A percentile compares a stretch with the other conserved stretches of the same genome.
phyloP scores from a whole-genome alignment of 495 filamentous ascomycete species.

The Emericellopsis terricola region DNA sequence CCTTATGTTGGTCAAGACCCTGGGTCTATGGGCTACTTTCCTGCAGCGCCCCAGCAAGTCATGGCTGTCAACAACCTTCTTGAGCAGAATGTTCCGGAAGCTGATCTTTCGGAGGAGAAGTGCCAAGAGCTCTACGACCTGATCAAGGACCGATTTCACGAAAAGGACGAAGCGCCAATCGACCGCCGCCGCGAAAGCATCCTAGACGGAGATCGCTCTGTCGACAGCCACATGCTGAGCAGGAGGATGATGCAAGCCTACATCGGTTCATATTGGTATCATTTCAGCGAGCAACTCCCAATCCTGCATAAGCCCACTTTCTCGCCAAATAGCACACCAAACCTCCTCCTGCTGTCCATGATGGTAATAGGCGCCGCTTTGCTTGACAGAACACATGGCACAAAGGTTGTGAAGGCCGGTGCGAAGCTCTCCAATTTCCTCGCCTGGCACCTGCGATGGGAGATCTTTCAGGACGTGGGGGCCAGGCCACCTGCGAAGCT shows the following conservation, averaged over 20 bases:
- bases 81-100: slow-evolving; percentile 65
- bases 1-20: slow-evolving; percentile 29
- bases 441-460: slow-evolving; percentile 82
- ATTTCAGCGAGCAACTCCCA: slow-evolving; percentile 87
- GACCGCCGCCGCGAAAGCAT: slow-evolving; percentile 61
- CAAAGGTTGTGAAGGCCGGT: slow-evolving; percentile 50
- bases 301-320: slow-evolving; percentile 93
- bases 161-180: slow-evolving; percentile 56
- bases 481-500: slow-evolving; percentile 89
- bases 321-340: slow-evolving; percentile 67
- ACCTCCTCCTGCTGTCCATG: slow-evolving; percentile 74
- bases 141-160: slow-evolving; percentile 68
- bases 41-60: slow-evolving; percentile 42
- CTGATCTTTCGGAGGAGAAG: slow-evolving; percentile 74
- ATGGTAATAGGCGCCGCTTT: slow-evolving; percentile 88
- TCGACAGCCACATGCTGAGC: slow-evolving; percentile 61
- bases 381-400: slow-evolving; percentile 63
- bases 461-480: slow-evolving; percentile 78
- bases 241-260: slow-evolving; percentile 90
- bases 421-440: slow-evolving; percentile 71
- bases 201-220: slow-evolving; percentile 57
- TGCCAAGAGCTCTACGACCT: slow-evolving; percentile 68
- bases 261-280: slow-evolving; percentile 82
- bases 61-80: slow-evolving; percentile 87
- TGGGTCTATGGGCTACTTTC: slow-evolving; percentile 32